Percentiles rank a stretch among this genome's conserved stretches.
These are phyloP conservation scores for Schizochytrium sp. DNA, from an alignment of 108 stramenopile genomes.

Conservation along the genomic window DNA sequence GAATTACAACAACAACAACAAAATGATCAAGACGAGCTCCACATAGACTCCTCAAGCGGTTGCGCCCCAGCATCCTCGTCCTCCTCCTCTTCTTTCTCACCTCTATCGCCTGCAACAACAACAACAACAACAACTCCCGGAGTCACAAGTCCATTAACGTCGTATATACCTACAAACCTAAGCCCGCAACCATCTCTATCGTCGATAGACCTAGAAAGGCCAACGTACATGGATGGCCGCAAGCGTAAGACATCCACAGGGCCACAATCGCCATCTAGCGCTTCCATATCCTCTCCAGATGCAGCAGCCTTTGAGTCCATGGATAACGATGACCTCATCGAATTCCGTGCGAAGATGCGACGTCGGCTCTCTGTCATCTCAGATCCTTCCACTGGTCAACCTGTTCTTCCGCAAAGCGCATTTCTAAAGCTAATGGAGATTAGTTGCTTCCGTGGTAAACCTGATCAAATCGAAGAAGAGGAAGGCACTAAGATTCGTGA, in stretches of 20 bases:
- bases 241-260: constrained; percentile 4
- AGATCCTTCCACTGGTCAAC: neutral
- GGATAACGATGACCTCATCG: neutral
- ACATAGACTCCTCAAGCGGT: too few relatives aligned
- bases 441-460: constrained; percentile 11
- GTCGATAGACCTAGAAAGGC: neutral
- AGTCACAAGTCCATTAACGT: too few relatives aligned
- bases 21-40: too few relatives aligned
- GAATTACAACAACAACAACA: too few relatives aligned
- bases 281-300: neutral
- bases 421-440: constrained; percentile 46
- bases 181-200: neutral
- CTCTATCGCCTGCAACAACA: too few relatives aligned
- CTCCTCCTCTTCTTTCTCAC: too few relatives aligned
- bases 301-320: neutral
- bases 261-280: neutral
- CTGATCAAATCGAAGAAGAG: neutral
- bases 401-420: constrained; percentile 17
- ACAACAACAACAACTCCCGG: too few relatives aligned
- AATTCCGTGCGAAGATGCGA: constrained; percentile 24
- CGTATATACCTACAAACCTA: neutral
- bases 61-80: too few relatives aligned
- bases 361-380: neutral
- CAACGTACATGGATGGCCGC: neutral
- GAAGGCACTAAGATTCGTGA: neutral